Percentiles rank a stretch among this genome's conserved stretches.
These are phyloP conservation scores for Pythium guiyangense DNA, from an alignment of 352 stramenopile species.

Conservation along the genomic window DNA sequence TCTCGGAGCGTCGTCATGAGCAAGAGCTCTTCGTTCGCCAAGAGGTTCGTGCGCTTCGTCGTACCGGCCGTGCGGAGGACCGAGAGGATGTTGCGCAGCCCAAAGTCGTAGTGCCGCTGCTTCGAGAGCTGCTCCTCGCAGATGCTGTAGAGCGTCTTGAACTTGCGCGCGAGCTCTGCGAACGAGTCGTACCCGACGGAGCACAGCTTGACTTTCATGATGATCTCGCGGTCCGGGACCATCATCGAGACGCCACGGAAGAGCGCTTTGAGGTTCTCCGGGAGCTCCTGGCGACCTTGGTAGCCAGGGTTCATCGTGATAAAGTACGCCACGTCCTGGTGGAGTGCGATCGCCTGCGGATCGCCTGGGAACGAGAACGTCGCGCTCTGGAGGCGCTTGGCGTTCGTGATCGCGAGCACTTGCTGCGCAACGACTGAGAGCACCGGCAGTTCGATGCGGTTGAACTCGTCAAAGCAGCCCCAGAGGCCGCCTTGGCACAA, in stretches of 20 bases:
- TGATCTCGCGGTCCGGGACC: conserved; percentile 96
- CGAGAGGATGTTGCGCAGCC: conserved; percentile 92
- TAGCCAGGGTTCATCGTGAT: conserved; percentile 96
- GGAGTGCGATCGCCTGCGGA: conserved; percentile 45
- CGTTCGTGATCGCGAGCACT: conserved; percentile 84
- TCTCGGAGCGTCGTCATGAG: conserved; percentile 94
- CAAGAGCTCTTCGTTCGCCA: conserved; percentile 91
- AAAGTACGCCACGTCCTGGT: conserved; percentile 73
- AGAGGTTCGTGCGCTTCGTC: conserved; percentile 93
- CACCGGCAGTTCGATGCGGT: conserved; percentile 91
- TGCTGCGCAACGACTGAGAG: conserved; percentile 92
- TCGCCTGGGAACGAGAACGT: conserved; percentile 71
- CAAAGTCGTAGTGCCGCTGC: conserved; percentile 94
- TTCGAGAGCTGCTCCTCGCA: conserved; percentile 93
- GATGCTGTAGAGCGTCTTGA: conserved; percentile 94
- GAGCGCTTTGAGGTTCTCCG: conserved; percentile 90
- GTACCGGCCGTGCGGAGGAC: conserved; percentile 94
- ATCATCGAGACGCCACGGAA: conserved; percentile 97
- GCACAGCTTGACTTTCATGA: conserved; percentile 93
- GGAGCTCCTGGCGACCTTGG: conserved; percentile 88
- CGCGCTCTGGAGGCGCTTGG: conserved; percentile 44
- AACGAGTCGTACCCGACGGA: conserved; percentile 90
- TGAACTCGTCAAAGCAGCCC: conserved; percentile 93
- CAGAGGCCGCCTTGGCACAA: conserved; percentile 90
- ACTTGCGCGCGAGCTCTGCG: conserved; percentile 93